Evolutionary conservation across 73 alveolate genomes (phyloP), one percentile per base, ranked within the genome.

Genomic region (Paramecium bursaria): DNA sequence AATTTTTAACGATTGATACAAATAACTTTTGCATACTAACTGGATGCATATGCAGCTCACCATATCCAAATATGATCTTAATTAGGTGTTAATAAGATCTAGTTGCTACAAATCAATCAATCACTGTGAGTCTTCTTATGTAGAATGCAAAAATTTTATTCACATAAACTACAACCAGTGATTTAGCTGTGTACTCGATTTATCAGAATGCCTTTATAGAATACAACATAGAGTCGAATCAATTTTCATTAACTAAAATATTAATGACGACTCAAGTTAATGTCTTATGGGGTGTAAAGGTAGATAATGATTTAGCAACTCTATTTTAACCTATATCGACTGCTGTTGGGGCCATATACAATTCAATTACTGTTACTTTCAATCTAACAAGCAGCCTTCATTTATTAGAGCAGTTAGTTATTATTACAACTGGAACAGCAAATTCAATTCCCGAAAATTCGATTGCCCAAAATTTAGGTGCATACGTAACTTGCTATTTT

Each of bases 231-330:
- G n/a, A 21, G 25, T 19, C 17, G 14, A 47, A 42, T 67, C 4
- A 35, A 67, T 31, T 67, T 7, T 19, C 33, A 42, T 42, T 67
- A 3, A 19, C 60, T 2, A 67, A 67, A 67, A 39, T 67, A 42
- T 19, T 22, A 0, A 1, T 67, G 3, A 35, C 60, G 10, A 57
- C 44, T 0, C 27, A 67, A 15, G n/a, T 33, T 15, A 21, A 25
- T 42, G 22, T 67, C 19, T 57, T 67, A 39, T 67, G 82, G 82
- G 82, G 82, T 15, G 46, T 67, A 11, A 53, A 42, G 7, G 14
- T 42, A 25, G 82, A 67, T 67, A 47, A 31, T 39, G n/a, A 67
- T 31, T 67, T 67, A 19, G 33, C 44, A 7, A 42, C 55, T 15
- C 57, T 67, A 1, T 67, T 39, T 19, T 39, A 67, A 39, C 60